Base-by-base conservation (phyloP, 2,329 filamentous ascomycete species). In the Gyromitra esculenta region DNA sequence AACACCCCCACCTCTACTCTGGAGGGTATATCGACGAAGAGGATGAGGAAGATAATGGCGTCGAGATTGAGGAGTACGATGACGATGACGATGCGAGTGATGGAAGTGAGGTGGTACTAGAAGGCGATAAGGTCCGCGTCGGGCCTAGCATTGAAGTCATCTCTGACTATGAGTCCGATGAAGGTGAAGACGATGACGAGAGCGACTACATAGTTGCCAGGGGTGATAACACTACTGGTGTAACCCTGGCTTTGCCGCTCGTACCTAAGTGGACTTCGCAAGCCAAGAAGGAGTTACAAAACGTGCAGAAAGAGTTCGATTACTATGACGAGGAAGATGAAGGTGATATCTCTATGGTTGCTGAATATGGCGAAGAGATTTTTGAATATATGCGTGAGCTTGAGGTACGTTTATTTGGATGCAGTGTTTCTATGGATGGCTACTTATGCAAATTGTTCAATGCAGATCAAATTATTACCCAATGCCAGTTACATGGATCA, bases 311-410 rank as follows among this genome's bases (percentile, higher is more conserved):
- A 13, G 62, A 76, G 43, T 80, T 79, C 45, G 50, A 57, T 11
- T 62, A 70, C 21, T 69, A 73, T 68, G 78, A 79, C 57, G 92
- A 97, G 78, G 95, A 97, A 79, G 95, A 98, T 82, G 86, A 88
- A 67, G 97, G 92, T 90, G 96, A 98, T 82, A 93, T 95, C 43
- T 97, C 92, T 82, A 98, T 99, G 96, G 96, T 98, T 65, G 92
- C 94, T 9, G 95, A 98, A 82, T 99, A 99, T 82, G 91, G 92
- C 62, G 93, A 97, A 15, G 96, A 99, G 81, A 98, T 99, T 80
- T 97, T 98, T 81, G 87, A 89, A 35, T 97, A 98, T 85, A 93
- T 98, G 92, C 89, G 89, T 67, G 87, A 92, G 74, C 90, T 97
- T 66, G 96, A 99, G 90, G 92, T 94, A 85, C 82, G 86, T 82